Base-by-base conservation (phyloP, 495 filamentous ascomycete species). In the Trichoderma virens region DNA sequence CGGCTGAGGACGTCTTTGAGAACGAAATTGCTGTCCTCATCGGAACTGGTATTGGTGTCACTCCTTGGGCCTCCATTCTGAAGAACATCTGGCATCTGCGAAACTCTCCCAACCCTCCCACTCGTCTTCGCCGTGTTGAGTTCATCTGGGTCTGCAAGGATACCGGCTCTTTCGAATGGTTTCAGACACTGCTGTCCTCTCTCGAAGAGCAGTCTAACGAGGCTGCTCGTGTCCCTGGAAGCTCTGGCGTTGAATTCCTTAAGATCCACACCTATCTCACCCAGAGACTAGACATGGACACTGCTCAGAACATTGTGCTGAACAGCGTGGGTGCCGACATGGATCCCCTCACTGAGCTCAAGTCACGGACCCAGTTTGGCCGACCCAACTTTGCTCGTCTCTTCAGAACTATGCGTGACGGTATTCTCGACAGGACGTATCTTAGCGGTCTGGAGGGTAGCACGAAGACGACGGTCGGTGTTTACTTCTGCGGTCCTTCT, bases 91-190 rank as follows among this genome's bases (percentile, higher is more conserved):
- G 91, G 90, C 92, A 99, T 71, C 81, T 93, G 66, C 91, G 94
- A 41, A 86, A 90, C 63, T 84, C 85, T 34, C 91, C 91, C 16
- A 91, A 96, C 74, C 88, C 90, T 31, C 92, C 93, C 0, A 86
- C 84, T 34, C 90, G 95, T 72, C 84, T 99, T 45, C 88, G 92
- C 62, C 88, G 94, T 74, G 93, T 99, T 20, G 94, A 99, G 74
- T 98, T 99, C 75, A 96, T 98, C 79, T 99, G 94, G 94, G 87
- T 98, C 63, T 98, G 95, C 83, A 95, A 89, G 73, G 93, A 98
- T 70, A 98, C 92, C 2, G 86, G 81, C 41, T 97, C 93, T 0
- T 98, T 98, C 73, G 94, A 98, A 78, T 98, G 94, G 94, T 98
- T 98, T 79, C 95, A 98, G 74, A 88, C 88, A 13, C 88, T 98